Conservation (phyloP, 768 basidiomycete genomes). For the Psilocybe cubensis region DNA sequence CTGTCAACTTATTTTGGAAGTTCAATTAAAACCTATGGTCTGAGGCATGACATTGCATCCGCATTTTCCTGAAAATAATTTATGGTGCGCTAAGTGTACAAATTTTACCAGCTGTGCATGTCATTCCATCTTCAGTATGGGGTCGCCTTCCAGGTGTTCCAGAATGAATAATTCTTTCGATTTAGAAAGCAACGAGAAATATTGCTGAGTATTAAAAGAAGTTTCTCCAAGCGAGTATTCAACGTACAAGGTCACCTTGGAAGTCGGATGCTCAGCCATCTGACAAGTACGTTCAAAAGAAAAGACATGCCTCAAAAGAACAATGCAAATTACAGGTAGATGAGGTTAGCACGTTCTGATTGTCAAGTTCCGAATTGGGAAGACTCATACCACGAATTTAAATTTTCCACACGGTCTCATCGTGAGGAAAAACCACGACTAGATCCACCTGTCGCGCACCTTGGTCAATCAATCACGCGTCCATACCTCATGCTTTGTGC, state of each 20-base stretch:
- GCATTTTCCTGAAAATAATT: too few relatives aligned
- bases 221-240: neutral
- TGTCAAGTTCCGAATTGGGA: neutral
- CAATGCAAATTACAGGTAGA: neutral
- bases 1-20: too few relatives aligned
- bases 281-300: neutral
- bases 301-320: slow-evolving; percentile 1
- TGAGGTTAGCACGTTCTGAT: neutral
- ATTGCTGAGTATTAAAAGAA: neutral
- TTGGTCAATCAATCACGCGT: neutral
- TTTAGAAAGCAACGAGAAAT: neutral
- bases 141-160: neutral
- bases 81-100: too few relatives aligned
- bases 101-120: neutral
- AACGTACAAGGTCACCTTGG: neutral
- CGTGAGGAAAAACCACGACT: slow-evolving; percentile 3
- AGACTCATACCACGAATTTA: neutral
- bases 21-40: too few relatives aligned
- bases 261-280: neutral
- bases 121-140: neutral
- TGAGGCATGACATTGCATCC: too few relatives aligned
- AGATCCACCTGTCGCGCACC: neutral
- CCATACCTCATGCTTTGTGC: slow-evolving; percentile 3
- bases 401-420: slow-evolving; percentile 1
- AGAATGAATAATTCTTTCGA: neutral